These are phyloP conservation scores for Aphanomyces euteiches DNA, from an alignment of 352 stramenopile genomes.

Conservation along the genomic window DNA sequence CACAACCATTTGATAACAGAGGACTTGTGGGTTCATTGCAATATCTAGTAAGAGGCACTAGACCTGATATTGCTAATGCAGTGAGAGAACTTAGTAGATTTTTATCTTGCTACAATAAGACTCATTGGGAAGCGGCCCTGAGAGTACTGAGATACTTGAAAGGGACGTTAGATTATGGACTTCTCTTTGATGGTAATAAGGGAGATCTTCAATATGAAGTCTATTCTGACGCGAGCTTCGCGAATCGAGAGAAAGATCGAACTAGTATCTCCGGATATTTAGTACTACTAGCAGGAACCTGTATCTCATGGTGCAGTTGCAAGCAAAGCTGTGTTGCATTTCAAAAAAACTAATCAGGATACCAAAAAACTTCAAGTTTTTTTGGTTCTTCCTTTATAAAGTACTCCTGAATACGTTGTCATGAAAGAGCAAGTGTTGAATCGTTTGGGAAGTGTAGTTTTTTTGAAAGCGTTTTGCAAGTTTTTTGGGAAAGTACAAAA, in stretches of 20 bases:
- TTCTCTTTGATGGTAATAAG: background rate
- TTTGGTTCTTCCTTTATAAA: too few species aligned
- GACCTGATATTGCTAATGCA: constrained; percentile 37
- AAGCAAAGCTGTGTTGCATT: constrained; percentile 7
- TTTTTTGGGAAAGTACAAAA: too few species aligned
- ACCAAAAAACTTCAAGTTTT: too few species aligned
- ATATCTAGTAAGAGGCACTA: background rate
- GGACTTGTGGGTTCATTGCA: too few species aligned
- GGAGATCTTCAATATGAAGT: constrained; percentile 2
- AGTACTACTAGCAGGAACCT: constrained; percentile 16
- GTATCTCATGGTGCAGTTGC: constrained; percentile 30
- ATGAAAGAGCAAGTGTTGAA: too few species aligned
- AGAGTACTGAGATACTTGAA: constrained; percentile 34
- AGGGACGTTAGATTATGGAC: constrained; percentile 16
- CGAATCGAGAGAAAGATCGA: constrained; percentile 21
- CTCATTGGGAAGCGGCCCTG: background rate
- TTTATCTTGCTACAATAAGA: constrained; percentile 37
- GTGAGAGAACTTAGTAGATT: constrained; percentile 37
- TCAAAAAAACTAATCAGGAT: too few species aligned
- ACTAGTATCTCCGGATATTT: constrained; percentile 29
- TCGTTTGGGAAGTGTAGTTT: too few species aligned
- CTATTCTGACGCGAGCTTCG: background rate
- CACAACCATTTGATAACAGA: background rate
- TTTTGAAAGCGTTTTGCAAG: too few species aligned
- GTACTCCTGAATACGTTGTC: too few species aligned